Base-by-base conservation (phyloP, 2,329 filamentous ascomycete genomes). In the Cadophora sp. region DNA sequence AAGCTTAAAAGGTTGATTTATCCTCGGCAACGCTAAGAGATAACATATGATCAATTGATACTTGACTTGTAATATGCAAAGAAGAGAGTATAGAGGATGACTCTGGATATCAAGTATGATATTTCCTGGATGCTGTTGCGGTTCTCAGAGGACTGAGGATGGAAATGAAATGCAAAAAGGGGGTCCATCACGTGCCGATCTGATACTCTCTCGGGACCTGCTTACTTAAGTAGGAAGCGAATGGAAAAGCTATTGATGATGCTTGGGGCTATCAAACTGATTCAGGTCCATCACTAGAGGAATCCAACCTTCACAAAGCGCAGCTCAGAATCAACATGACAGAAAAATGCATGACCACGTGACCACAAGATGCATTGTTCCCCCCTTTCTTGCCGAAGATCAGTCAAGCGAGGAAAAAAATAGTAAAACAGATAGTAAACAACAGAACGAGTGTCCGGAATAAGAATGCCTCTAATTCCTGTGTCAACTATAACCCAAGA, bases 11-110 rank as follows among this genome's bases (percentile, higher is more conserved):
- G 50, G 50, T 33, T 33, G 24, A 53, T 53, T 53, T 53, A 53
- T 53, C 27, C 50, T 53, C 50, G 50, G 50, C 50, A 53, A 53
- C 50, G 50, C 50, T 53, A 53, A 53, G 24, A 33, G 9, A 33
- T 18, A 53, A 24, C 50, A 18, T 24, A 53, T 53, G 14, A 33
- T 53, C 4, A 13, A 33, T 53, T 53, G 24, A 16, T 53, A 1
- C 9, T 33, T 2, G 50, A 33, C 50, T 53, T 53, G 50, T 27
- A 53, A 33, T 14, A 53, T 3, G 14, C 5, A 11, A 33, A 14
- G 27, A 14, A n/a, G 14, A 53, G 1, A 53, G 50, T 8, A 11
- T 30, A 27, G 13, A 51, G 2, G 22, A 14, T 30, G 22, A 30
- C 3, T 4, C 11, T 30, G 24, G 27, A 27, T 8, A 27, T 27